A percentile compares a stretch with the other conserved stretches of the same genome.
phyloP scores from a whole-genome alignment of 441 rosid species.

The Populus hybrid region DNA sequence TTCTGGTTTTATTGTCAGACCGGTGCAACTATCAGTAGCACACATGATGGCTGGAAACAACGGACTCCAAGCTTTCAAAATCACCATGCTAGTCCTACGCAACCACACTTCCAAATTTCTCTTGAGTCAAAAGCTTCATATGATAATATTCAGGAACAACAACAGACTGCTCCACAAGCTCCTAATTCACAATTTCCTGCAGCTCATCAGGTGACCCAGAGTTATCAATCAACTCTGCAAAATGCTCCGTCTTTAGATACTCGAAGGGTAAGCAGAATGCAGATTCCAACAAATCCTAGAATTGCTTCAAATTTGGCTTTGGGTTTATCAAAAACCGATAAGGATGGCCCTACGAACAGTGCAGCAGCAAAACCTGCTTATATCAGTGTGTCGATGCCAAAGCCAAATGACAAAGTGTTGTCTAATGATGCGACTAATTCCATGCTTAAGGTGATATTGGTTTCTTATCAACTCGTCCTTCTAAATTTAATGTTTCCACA shows the following conservation, averaged over 20 bases:
- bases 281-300: constrained; percentile 97
- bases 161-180: constrained; percentile 59
- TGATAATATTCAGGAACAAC: constrained; percentile 75
- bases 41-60: constrained; percentile 73
- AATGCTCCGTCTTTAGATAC: constrained; percentile 46
- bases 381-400: constrained; percentile 69
- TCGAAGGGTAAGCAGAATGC: constrained; percentile 75
- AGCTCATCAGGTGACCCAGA: constrained; percentile 58
- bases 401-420: constrained; percentile 44
- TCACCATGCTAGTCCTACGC: constrained; percentile 56
- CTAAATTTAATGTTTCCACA: background rate
- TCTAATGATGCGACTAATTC: constrained; percentile 56
- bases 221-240: constrained; percentile 53
- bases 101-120: constrained; percentile 59
- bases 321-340: constrained; percentile 64
- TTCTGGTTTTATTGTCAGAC: constrained; percentile 46
- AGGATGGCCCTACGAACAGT: constrained; percentile 45
- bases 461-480: constrained; percentile 8
- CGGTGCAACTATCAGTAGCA: constrained; percentile 44
- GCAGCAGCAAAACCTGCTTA: constrained; percentile 73
- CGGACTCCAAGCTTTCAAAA: constrained; percentile 52
- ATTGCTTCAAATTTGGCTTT: constrained; percentile 83
- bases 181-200: constrained; percentile 55
- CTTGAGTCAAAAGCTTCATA: constrained; percentile 54
- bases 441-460: constrained; percentile 58